These are phyloP conservation scores for Pythium volutum DNA, from an alignment of 352 stramenopile genomes.

Conservation along the genomic window DNA sequence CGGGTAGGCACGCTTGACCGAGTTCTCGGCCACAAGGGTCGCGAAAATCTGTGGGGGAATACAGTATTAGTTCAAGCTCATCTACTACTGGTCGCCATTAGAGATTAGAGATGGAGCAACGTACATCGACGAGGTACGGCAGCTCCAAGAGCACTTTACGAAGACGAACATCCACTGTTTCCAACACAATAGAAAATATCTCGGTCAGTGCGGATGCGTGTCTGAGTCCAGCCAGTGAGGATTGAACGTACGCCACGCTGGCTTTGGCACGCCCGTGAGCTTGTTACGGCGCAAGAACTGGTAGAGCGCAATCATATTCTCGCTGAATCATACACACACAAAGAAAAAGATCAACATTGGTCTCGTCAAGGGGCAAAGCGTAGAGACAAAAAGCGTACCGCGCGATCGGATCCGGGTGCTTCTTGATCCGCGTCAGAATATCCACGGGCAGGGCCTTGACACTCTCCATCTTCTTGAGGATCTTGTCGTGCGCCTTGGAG, in stretches of 20 bases:
- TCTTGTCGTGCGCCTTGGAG: slow-evolving; percentile 67
- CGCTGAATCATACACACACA: slow-evolving; percentile 20
- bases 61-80: background rate
- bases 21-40: slow-evolving; percentile 53
- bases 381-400: slow-evolving; percentile 17
- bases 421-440: slow-evolving; percentile 70
- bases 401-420: slow-evolving; percentile 64
- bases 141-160: slow-evolving; percentile 71
- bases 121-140: slow-evolving; percentile 70
- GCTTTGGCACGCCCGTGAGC: slow-evolving; percentile 59
- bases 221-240: background rate
- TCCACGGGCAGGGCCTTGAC: slow-evolving; percentile 58
- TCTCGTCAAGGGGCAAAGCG: background rate
- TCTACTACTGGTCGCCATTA: background rate
- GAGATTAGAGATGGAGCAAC: background rate
- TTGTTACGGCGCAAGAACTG: slow-evolving; percentile 74
- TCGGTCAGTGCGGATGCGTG: background rate
- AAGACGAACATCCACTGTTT: slow-evolving; percentile 56
- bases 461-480: slow-evolving; percentile 80
- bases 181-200: background rate
- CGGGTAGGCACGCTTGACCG: slow-evolving; percentile 65
- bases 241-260: slow-evolving; percentile 46
- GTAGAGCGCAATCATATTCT: slow-evolving; percentile 85
- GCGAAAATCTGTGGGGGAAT: slow-evolving; percentile 47
- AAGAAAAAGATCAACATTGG: slow-evolving; percentile 3